Evolutionary conservation across 768 basidiomycete species (phyloP).

Genomic region (Tylopilus plumbeoviolaceoides): DNA sequence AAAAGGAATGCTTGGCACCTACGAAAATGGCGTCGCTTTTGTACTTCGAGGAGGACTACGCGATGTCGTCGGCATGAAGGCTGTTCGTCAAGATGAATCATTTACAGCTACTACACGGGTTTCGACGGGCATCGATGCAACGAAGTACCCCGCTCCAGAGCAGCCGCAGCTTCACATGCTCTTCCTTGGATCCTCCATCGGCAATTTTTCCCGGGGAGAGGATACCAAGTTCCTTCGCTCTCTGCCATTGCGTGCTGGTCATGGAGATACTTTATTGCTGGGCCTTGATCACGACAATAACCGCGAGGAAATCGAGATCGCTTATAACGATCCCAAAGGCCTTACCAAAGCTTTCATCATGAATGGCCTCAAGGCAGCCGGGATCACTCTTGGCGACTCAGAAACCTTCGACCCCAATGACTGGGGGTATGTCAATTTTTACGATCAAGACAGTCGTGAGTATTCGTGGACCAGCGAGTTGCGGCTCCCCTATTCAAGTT

Average conservation of each 20-base stretch:
- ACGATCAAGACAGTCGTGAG: slow-evolving; percentile 54
- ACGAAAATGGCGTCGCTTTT: slow-evolving; percentile 83
- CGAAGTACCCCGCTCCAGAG: slow-evolving; percentile 46
- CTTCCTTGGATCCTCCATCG: slow-evolving; percentile 89
- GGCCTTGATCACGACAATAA: slow-evolving; percentile 88
- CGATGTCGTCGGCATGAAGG: slow-evolving; percentile 1
- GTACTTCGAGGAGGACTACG: slow-evolving; percentile 44
- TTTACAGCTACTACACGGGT: slow-evolving; percentile 24
- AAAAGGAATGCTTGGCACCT: slow-evolving; percentile 88
- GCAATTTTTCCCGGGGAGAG: slow-evolving; percentile 76
- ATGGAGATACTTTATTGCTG: slow-evolving; percentile 79
- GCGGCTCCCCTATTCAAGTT: neutral
- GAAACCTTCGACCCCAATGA: slow-evolving; percentile 57
- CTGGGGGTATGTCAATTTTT: slow-evolving; percentile 68
- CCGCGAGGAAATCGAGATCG: slow-evolving; percentile 65
- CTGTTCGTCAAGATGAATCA: slow-evolving; percentile 31
- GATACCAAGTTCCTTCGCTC: slow-evolving; percentile 71
- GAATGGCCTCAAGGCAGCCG: slow-evolving; percentile 75
- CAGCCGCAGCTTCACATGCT: slow-evolving; percentile 70
- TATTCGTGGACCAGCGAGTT: neutral
- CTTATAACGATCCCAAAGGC: slow-evolving; percentile 82
- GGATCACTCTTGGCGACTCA: slow-evolving; percentile 64
- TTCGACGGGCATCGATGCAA: neutral
- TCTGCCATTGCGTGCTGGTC: slow-evolving; percentile 70
- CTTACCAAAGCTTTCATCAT: slow-evolving; percentile 75